phyloP scores from a whole-genome alignment of 306 rosid genomes.

The Ormosia semicastrata region DNA sequence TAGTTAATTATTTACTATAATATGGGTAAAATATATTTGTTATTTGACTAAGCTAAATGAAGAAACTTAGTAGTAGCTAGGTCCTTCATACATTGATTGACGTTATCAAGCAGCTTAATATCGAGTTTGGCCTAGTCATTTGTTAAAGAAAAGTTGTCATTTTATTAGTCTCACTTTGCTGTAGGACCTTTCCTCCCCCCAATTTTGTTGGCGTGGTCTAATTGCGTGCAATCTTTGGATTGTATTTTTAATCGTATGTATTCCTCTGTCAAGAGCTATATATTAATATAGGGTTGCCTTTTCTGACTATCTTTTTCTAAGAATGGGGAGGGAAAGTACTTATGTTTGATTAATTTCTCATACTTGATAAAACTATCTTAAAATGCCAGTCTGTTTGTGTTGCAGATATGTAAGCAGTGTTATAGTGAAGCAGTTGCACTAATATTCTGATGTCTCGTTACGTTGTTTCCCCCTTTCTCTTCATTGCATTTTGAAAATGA shows the following conservation, averaged over 20 bases:
- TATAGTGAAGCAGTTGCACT: neutral
- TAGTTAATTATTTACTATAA: neutral
- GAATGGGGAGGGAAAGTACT: neutral
- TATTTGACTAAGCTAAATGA: neutral
- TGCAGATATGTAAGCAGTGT: conserved; percentile 15
- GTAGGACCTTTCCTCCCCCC: neutral
- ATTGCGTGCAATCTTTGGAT: neutral
- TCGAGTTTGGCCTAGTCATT: neutral
- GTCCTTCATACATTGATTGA: neutral
- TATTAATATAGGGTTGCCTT: neutral
- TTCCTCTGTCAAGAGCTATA: neutral
- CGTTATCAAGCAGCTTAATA: neutral
- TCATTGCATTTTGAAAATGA: neutral
- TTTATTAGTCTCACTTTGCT: neutral
- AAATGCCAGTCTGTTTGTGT: neutral
- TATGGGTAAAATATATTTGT: neutral
- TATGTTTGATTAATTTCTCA: neutral
- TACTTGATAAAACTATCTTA: neutral
- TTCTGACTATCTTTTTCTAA: neutral
- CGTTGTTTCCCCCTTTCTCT: neutral
- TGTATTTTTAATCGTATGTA: neutral
- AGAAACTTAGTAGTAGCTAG: neutral
- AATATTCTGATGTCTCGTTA: neutral
- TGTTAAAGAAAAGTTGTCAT: neutral
- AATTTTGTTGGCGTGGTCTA: neutral